Evolutionary conservation across 495 filamentous ascomycete genomes (phyloP).

Genomic region (Rhizodiscina lignyota): DNA sequence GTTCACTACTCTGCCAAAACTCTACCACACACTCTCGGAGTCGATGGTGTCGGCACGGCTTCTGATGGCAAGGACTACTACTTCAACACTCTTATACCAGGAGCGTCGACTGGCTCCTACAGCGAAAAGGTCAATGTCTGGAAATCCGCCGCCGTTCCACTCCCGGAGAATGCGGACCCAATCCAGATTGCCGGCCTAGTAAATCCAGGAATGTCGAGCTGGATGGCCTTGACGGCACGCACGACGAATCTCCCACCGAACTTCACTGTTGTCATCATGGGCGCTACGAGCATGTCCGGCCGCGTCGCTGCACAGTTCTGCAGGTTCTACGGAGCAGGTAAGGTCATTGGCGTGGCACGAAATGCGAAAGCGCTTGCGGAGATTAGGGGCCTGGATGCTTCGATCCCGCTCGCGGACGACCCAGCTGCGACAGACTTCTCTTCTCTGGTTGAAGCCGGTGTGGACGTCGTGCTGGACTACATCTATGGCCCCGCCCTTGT

Average conservation of each 20-base stretch:
- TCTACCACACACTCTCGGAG: conserved; percentile 24
- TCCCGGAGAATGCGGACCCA: conserved; percentile 23
- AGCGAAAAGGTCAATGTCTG: conserved; percentile 24
- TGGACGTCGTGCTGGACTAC: conserved; percentile 19
- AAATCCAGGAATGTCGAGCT: conserved; percentile 30
- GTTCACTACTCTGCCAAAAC: conserved; percentile 22
- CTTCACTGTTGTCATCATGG: conserved; percentile 26
- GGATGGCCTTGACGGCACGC: conserved; percentile 24
- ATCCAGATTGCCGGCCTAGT: conserved; percentile 25
- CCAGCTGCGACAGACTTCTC: conserved; percentile 25
- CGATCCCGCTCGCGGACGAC: conserved; percentile 19
- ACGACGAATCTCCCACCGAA: conserved; percentile 14
- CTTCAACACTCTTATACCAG: conserved; percentile 20
- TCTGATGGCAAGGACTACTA: conserved; percentile 19
- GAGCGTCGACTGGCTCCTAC: conserved; percentile 11
- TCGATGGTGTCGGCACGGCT: conserved; percentile 23
- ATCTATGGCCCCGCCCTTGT: conserved; percentile 11
- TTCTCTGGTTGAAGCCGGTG: conserved; percentile 10
- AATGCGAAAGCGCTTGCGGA: conserved; percentile 19
- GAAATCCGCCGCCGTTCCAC: conserved; percentile 11
- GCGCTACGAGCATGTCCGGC: conserved; percentile 28
- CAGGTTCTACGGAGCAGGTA: conserved; percentile 23
- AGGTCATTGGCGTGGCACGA: conserved; percentile 25
- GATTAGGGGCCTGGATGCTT: conserved; percentile 23
- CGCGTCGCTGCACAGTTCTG: conserved; percentile 21